A percentile compares a stretch with the other conserved stretches of the same genome.
These are phyloP conservation scores for Schizosaccharomyces cryophilus DNA, from an alignment of 805 yeast genomes.

Conservation along the genomic window DNA sequence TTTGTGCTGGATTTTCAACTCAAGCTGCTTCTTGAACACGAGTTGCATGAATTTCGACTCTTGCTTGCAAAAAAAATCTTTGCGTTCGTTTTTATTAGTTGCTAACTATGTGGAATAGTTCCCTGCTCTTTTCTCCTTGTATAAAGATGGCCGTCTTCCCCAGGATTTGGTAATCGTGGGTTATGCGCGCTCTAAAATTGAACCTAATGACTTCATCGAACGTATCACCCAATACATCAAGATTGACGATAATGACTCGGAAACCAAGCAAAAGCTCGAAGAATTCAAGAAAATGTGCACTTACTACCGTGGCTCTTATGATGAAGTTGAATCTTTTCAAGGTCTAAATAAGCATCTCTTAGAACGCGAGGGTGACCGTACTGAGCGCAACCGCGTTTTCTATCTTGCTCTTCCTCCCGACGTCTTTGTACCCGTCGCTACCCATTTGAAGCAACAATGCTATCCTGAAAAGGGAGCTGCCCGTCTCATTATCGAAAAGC, in stretches of 20 bases:
- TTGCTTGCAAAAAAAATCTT: too few relatives aligned
- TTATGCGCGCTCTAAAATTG: constrained; percentile 66
- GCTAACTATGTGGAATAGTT: not conserved
- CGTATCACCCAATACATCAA: constrained; percentile 28
- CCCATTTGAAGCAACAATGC: constrained; percentile 39
- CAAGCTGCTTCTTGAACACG: too few relatives aligned
- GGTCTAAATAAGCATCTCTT: constrained; percentile 30
- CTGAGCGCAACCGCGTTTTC: constrained; percentile 52
- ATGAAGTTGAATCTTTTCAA: constrained; percentile 48
- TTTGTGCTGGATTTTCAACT: too few relatives aligned
- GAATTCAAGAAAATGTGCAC: constrained; percentile 37
- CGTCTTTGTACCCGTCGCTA: constrained; percentile 60
- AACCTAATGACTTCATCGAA: constrained; percentile 29
- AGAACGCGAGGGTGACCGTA: constrained; percentile 29
- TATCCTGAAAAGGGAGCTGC: constrained; percentile 42
- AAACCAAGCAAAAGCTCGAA: constrained; percentile 10
- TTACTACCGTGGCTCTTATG: constrained; percentile 63
- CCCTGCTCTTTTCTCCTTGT: not conserved
- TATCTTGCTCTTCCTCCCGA: constrained; percentile 91
- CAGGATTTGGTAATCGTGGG: constrained; percentile 53
- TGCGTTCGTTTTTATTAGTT: not conserved
- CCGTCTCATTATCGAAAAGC: constrained; percentile 82
- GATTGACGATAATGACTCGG: not conserved
- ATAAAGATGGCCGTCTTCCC: not conserved
- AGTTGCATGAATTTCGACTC: too few relatives aligned